Percentiles rank a stretch among this genome's conserved stretches.
Conservation (phyloP, 2,329 filamentous ascomycete species). For the Neonectria faginata region DNA sequence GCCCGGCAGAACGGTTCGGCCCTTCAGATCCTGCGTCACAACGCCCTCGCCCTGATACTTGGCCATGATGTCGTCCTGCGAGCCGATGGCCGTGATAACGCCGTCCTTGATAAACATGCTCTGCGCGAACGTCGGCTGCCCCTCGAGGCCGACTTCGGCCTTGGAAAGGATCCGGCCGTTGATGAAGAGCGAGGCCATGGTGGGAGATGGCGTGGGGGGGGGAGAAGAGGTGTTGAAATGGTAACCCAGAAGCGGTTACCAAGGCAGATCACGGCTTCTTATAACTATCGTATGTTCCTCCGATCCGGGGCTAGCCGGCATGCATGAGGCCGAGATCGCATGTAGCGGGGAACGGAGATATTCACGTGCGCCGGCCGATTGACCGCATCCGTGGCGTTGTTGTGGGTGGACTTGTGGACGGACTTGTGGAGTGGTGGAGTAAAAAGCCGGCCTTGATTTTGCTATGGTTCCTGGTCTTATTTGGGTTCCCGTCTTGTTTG, state of each 20-base stretch:
- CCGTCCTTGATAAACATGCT: constrained; percentile 52
- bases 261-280: constrained; percentile 4
- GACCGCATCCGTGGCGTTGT: background rate
- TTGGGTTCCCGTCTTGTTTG: background rate
- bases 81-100: constrained; percentile 51
- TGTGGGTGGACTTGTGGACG: background rate
- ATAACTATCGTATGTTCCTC: constrained; percentile 3
- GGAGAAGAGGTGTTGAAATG: too few species aligned
- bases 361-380: constrained; percentile 20
- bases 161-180: constrained; percentile 48
- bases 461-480: constrained; percentile 28
- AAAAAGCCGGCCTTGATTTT: background rate
- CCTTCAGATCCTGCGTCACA: constrained; percentile 45
- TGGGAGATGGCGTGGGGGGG: background rate
- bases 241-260: too few species aligned
- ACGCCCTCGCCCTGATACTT: constrained; percentile 24
- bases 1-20: constrained; percentile 61
- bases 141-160: constrained; percentile 39
- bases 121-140: constrained; percentile 46
- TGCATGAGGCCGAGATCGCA: constrained; percentile 11
- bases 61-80: constrained; percentile 44
- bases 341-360: constrained; percentile 5
- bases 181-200: constrained; percentile 41
- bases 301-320: constrained; percentile 6
- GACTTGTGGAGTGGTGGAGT: constrained; percentile 1